These are phyloP conservation scores for Rubus parviflorus DNA, from an alignment of 306 rosid genomes.

Conservation along the genomic window DNA sequence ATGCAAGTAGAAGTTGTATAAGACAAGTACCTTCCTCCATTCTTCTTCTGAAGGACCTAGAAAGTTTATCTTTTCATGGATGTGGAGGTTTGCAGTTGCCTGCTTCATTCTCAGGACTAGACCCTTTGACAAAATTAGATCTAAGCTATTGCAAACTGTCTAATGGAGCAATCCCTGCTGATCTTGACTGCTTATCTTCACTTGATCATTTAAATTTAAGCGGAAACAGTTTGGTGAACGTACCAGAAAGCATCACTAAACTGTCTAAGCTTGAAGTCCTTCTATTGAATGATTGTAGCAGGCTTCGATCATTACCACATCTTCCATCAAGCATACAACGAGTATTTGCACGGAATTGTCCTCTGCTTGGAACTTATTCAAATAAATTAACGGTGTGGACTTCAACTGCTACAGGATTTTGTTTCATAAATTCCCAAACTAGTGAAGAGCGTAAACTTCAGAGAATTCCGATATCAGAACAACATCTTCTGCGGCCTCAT, in stretches of 20 bases:
- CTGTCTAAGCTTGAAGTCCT: conserved; percentile 26
- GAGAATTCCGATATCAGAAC: background rate
- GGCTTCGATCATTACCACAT: conserved; percentile 15
- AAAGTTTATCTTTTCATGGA: background rate
- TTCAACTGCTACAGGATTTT: conserved; percentile 17
- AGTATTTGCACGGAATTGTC: conserved; percentile 21
- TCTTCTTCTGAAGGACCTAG: conserved; percentile 9
- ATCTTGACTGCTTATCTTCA: conserved; percentile 12
- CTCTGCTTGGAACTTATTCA: background rate
- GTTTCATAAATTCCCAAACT: conserved; percentile 5
- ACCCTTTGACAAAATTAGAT: conserved; percentile 3
- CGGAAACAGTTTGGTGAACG: background rate
- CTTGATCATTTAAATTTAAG: conserved; percentile 10
- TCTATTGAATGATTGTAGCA: conserved; percentile 7
- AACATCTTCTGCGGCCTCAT: background rate
- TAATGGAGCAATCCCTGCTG: conserved; percentile 1
- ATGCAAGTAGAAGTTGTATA: conserved; percentile 12
- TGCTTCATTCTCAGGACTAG: background rate
- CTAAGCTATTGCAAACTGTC: conserved; percentile 16
- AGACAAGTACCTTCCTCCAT: conserved; percentile 12
- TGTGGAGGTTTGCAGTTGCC: conserved; percentile 18
- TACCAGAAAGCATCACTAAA: conserved; percentile 22
- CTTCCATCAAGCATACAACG: conserved; percentile 15
- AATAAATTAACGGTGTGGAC: conserved; percentile 9
- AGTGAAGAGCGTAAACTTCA: background rate